phyloP scores from a whole-genome alignment of 2,329 filamentous ascomycete species.

The Lasiodiplodia sp. region DNA sequence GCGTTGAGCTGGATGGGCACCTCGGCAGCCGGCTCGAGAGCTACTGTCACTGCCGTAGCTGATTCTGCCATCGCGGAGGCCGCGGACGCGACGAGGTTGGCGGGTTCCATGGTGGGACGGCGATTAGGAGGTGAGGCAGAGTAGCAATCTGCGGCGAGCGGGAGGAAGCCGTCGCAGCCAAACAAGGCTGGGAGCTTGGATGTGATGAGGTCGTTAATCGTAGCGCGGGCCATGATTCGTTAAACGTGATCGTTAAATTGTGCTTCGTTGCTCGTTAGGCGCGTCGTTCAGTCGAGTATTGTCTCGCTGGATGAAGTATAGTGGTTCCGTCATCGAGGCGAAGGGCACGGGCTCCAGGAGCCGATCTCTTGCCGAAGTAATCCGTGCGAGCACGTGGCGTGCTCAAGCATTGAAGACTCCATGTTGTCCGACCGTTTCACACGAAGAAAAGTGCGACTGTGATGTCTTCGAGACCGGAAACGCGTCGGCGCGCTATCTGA shows the following conservation, averaged over 20 bases:
- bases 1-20: slow-evolving; percentile 14
- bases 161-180: slow-evolving; percentile 29
- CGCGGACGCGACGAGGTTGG: slow-evolving; percentile 5
- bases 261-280: slow-evolving; percentile 19
- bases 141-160: slow-evolving; percentile 22
- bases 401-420: neutral
- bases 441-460: neutral
- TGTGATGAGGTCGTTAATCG: slow-evolving; percentile 22
- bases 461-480: slow-evolving; percentile 9
- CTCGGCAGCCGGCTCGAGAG: slow-evolving; percentile 17
- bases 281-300: slow-evolving; percentile 11
- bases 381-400: neutral
- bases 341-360: neutral
- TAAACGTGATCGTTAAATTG: neutral
- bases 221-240: slow-evolving; percentile 22
- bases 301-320: slow-evolving; percentile 23
- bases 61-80: slow-evolving; percentile 14
- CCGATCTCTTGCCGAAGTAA: neutral
- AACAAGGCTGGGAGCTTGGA: slow-evolving; percentile 21
- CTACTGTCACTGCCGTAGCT: slow-evolving; percentile 6
- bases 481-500: neutral
- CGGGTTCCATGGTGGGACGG: neutral
- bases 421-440: neutral
- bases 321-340: slow-evolving; percentile 21
- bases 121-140: neutral